phyloP scores from a whole-genome alignment of 208 protist genomes.

The Trypanosoma platydactyli region DNA sequence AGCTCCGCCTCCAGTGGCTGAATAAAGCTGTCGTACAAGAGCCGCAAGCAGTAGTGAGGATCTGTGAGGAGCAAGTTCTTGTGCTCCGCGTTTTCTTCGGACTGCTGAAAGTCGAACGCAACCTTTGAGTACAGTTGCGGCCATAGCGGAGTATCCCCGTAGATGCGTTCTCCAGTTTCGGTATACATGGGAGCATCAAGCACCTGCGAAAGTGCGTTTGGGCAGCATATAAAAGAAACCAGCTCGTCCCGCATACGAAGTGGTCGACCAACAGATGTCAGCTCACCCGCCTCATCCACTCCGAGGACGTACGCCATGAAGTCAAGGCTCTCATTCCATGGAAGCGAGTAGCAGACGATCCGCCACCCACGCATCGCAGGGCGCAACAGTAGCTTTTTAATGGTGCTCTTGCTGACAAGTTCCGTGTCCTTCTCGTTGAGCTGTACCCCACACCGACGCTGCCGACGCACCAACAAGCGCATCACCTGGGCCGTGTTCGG shows the following conservation, averaged over 20 bases:
- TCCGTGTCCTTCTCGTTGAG: conserved; percentile 6
- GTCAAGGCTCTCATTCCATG: conserved; percentile 45
- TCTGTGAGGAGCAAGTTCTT: conserved; percentile 17
- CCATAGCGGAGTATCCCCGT: conserved; percentile 62
- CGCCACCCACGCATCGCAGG: conserved; percentile 33
- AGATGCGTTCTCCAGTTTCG: conserved; percentile 30
- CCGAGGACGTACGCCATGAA: conserved; percentile 42
- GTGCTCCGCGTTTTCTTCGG: conserved; percentile 11
- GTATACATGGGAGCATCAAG: conserved; percentile 39
- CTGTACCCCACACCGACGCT: conserved; percentile 10
- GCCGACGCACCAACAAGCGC: conserved; percentile 35
- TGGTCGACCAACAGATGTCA: conserved; percentile 12
- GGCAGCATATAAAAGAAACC: conserved; percentile 22
- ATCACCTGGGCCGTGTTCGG: conserved; percentile 49
- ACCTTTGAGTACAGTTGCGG: conserved; percentile 55
- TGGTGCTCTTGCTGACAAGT: conserved; percentile 27
- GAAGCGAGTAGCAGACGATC: conserved; percentile 51
- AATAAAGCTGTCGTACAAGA: conserved; percentile 44
- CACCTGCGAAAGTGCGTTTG: conserved; percentile 32
- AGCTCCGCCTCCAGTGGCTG: conserved; percentile 31
- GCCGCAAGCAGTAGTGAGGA: conserved; percentile 36
- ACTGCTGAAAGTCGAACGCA: conserved; percentile 39
- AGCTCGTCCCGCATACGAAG: conserved; percentile 21
- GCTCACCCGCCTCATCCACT: conserved; percentile 2
- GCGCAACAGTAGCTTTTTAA: conserved; percentile 31